A percentile compares a stretch with the other conserved stretches of the same genome.
Conservation (phyloP, 2,329 filamentous ascomycete species). For the Fusarium brevicatenulatum region DNA sequence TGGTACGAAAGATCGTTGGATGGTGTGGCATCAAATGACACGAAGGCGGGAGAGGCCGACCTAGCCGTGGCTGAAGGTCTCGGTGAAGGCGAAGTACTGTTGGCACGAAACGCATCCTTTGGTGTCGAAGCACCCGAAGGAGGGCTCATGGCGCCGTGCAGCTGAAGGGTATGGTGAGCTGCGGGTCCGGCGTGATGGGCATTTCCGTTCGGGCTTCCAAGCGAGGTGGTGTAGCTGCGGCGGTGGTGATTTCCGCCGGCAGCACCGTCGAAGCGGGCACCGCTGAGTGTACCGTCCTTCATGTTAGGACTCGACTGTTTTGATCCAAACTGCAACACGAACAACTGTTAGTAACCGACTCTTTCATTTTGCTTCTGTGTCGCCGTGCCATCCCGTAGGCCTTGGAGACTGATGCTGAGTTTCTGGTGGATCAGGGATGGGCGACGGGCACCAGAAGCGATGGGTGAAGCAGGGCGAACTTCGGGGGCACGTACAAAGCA, state of each 20-base stretch:
- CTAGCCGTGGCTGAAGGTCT: constrained; percentile 50
- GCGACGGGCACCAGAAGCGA: constrained; percentile 30
- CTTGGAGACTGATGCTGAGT: constrained; percentile 17
- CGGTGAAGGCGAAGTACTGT: constrained; percentile 45
- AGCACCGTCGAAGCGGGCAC: constrained; percentile 51
- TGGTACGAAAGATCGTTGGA: constrained; percentile 54
- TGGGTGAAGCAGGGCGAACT: constrained; percentile 44
- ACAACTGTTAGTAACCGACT: constrained; percentile 53
- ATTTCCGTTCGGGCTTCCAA: constrained; percentile 25
- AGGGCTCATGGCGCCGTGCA: constrained; percentile 33
- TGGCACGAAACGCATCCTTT: constrained; percentile 45
- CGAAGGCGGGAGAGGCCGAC: constrained; percentile 59
- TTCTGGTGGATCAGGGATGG: constrained; percentile 33
- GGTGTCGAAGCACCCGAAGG: constrained; percentile 34
- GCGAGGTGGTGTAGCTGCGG: constrained; percentile 18
- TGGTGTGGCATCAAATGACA: constrained; percentile 59
- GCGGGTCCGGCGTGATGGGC: constrained; percentile 50
- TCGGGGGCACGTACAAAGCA: constrained; percentile 92
- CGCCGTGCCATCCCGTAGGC: constrained; percentile 36
- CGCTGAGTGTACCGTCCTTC: constrained; percentile 59
- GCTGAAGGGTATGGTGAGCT: constrained; percentile 55
- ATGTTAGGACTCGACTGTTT: constrained; percentile 64
- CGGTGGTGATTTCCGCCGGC: constrained; percentile 12
- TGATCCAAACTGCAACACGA: constrained; percentile 66
- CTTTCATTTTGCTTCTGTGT: constrained; percentile 35